phyloP scores from a whole-genome alignment of 371 early-diverging fungal species.

The Mucor circinelloides region DNA sequence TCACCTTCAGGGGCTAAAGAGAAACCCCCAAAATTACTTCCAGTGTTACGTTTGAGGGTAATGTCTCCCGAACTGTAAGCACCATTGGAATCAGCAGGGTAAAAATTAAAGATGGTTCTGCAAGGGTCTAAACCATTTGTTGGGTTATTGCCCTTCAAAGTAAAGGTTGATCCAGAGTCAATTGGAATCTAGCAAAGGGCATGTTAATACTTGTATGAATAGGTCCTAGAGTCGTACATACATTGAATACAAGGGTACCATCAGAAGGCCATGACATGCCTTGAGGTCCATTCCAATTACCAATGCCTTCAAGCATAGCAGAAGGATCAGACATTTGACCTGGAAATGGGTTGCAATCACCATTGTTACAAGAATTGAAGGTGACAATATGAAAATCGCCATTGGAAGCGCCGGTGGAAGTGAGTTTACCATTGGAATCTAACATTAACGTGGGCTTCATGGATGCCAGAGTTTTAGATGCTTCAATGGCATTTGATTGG shows the following conservation, averaged over 20 bases:
- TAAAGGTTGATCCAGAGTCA: constrained; percentile 9
- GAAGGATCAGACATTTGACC: not conserved
- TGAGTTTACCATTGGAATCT: not conserved
- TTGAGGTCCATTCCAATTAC: constrained; percentile 23
- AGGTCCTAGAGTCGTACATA: not conserved
- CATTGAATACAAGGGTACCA: constrained; percentile 23
- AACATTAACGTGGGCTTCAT: not conserved
- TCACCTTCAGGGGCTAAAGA: constrained; percentile 29
- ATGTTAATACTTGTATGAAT: not conserved
- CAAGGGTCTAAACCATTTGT: constrained; percentile 13
- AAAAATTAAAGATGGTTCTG: constrained; percentile 25
- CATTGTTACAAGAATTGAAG: not conserved
- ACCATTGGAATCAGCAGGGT: constrained; percentile 21
- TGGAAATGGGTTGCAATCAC: not conserved
- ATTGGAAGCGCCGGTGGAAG: not conserved
- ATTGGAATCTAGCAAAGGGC: constrained; percentile 26
- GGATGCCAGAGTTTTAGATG: not conserved
- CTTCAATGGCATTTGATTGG: not conserved
- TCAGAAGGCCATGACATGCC: constrained; percentile 1
- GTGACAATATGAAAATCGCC: not conserved
- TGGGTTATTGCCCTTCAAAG: constrained; percentile 4
- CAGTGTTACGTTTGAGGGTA: constrained; percentile 17
- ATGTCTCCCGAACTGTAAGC: constrained; percentile 4
- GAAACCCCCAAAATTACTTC: constrained; percentile 19
- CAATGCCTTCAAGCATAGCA: constrained; percentile 12